Base-by-base conservation (phyloP, 345 rosid genomes). In the Heritiera littoralis region DNA sequence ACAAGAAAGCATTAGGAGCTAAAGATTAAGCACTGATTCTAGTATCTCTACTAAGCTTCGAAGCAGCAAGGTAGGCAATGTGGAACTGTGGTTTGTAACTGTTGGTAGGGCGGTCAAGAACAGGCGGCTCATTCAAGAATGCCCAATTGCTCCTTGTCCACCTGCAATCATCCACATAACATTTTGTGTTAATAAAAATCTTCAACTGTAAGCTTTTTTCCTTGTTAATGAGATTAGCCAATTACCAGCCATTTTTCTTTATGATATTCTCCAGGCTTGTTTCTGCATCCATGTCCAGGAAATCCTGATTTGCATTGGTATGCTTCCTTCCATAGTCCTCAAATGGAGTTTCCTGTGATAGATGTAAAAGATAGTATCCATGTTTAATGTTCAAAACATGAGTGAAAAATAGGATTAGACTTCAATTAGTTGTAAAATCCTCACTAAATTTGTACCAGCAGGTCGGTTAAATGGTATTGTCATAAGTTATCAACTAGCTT, bases 111-210 rank as follows among this genome's bases (percentile, higher is more conserved):
- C 85, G 75, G 68, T 91, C 94, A 7, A 80, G 78, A 61, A 88
- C 92, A 2, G 92, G 93, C 0, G 96, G 92, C 79, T 92, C 98
- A 66, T 95, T 93, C 55, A 95, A 85, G 81, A 92, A 92, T n/a
- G 98, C 98, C 96, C 78, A 90, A 74, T 81, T 91, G 88, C 97
- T 95, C 61, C 90, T 81, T 2, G 77, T 89, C 98, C 99, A 95
- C 98, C 98, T 89, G 77, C 81, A 51, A 28, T 63, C 28, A 28
- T 51, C 75, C 30, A 46, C 3, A 8, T 14, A 14, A 18, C 41
- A 4, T 56, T 10, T 45, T 4, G 18, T 7, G 11, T 45, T 59
- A 1, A 43, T 18, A 78, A 40, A 20, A 23, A 7, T 35, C n/a
- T n/a, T n/a, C n/a, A n/a, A n/a, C n/a, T n/a, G n/a, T n/a, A n/a